Conservation (phyloP, 768 basidiomycete genomes). For the Boletellus sp. region DNA sequence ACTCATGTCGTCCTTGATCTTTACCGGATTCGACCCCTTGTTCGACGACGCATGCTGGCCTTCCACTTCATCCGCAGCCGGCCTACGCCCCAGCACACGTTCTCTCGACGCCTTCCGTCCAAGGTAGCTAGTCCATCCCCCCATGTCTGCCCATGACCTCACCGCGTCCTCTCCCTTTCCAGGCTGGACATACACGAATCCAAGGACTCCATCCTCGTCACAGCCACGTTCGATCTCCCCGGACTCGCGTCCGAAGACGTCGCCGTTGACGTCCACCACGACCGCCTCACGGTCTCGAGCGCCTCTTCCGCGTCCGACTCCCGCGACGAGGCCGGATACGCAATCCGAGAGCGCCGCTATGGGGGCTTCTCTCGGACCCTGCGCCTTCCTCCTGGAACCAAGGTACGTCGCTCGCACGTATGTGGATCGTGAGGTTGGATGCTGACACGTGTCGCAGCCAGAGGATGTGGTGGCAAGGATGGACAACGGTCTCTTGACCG, state of each 20-base stretch:
- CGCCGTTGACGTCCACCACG: conserved; percentile 44
- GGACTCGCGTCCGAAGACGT: conserved; percentile 49
- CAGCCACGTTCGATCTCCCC: conserved; percentile 54
- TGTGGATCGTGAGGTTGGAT: too few species aligned
- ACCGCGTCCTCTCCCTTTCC: neutral
- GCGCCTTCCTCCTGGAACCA: too few species aligned
- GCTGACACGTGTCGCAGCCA: conserved; percentile 20
- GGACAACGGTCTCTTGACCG: conserved; percentile 42
- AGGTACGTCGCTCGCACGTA: too few species aligned
- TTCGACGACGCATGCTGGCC: conserved; percentile 14
- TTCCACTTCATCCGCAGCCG: neutral
- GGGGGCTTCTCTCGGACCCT: too few species aligned
- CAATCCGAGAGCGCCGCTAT: conserved; percentile 20
- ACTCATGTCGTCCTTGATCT: too few species aligned
- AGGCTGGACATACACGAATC: conserved; percentile 49
- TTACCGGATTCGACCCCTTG: conserved; percentile 5
- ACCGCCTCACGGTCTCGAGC: conserved; percentile 46
- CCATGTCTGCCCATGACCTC: neutral
- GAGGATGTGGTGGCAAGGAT: conserved; percentile 45
- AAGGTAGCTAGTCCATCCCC: conserved; percentile 13
- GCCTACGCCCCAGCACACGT: neutral
- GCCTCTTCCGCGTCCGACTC: conserved; percentile 33
- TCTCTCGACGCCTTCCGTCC: conserved; percentile 9
- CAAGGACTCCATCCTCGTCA: conserved; percentile 38
- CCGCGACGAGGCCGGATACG: conserved; percentile 36